Conservation (phyloP, 2,329 filamentous ascomycete species). For the Penicillium sp. region DNA sequence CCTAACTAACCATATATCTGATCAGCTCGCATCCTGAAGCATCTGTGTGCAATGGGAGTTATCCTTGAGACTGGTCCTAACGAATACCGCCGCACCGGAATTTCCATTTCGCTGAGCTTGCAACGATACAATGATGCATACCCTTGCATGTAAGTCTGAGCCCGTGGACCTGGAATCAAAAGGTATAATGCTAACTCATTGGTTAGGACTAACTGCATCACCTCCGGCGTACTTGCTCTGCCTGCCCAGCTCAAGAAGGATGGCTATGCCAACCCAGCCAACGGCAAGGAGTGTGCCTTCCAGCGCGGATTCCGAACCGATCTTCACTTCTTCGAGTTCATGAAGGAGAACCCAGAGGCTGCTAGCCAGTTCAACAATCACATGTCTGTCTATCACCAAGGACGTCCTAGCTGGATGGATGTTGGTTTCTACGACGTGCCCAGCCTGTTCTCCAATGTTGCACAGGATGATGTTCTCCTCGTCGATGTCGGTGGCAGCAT, state of each 20-base stretch:
- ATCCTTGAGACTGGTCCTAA: conserved; percentile 34
- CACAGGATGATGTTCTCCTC: conserved; percentile 26
- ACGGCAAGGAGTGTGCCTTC: conserved; percentile 27
- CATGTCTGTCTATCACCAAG: conserved; percentile 30
- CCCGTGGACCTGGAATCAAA: neutral
- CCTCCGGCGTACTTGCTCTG: conserved; percentile 24
- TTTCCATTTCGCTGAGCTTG: conserved; percentile 29
- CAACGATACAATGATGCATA: conserved; percentile 23
- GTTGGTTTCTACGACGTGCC: conserved; percentile 32
- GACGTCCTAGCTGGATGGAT: conserved; percentile 34
- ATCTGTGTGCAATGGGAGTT: conserved; percentile 38
- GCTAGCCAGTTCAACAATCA: conserved; percentile 30
- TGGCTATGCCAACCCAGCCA: conserved; percentile 28
- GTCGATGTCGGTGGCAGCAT: conserved; percentile 48
- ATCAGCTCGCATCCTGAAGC: conserved; percentile 35
- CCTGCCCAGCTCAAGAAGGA: conserved; percentile 29
- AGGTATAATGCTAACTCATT: neutral
- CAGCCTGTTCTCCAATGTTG: conserved; percentile 13
- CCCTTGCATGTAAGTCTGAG: conserved; percentile 25
- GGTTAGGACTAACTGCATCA: conserved; percentile 30
- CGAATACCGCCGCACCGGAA: conserved; percentile 35
- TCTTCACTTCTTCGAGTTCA: conserved; percentile 31
- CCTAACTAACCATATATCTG: neutral
- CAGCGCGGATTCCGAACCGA: conserved; percentile 30
- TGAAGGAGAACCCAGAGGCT: conserved; percentile 21